Conservation (phyloP, 2,329 filamentous ascomycete species). For the Harringtonia aguacate region DNA sequence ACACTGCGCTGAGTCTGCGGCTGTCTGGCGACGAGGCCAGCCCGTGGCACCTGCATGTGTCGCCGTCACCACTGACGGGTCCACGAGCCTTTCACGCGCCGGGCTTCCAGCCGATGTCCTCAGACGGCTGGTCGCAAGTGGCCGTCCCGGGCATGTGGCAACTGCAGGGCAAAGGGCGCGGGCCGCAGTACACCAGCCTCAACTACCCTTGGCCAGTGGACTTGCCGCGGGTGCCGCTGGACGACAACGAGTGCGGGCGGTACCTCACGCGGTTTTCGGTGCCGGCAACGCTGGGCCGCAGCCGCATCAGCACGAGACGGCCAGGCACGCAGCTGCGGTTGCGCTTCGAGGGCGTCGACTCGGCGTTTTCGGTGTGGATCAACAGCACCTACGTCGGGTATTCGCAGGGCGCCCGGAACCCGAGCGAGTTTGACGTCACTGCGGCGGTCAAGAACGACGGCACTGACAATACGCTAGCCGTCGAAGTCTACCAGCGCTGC, state of each 20-base stretch:
- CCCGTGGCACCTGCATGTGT: conserved; percentile 40
- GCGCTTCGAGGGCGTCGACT: conserved; percentile 63
- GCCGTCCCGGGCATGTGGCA: conserved; percentile 63
- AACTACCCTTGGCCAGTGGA: conserved; percentile 57
- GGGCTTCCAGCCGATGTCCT: conserved; percentile 20
- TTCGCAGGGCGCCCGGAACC: conserved; percentile 61
- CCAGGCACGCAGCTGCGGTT: conserved; percentile 41
- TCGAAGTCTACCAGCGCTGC: conserved; percentile 61
- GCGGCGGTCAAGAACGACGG: not conserved
- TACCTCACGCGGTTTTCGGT: conserved; percentile 29
- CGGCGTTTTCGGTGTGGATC: conserved; percentile 58
- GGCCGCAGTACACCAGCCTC: conserved; percentile 61
- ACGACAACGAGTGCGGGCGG: conserved; percentile 54
- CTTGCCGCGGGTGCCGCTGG: conserved; percentile 49
- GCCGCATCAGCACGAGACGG: too few species aligned
- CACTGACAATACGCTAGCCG: conserved; percentile 43
- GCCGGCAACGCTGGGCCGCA: not conserved
- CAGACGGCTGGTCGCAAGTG: conserved; percentile 32
- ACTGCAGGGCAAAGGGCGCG: conserved; percentile 48
- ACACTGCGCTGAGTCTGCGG: conserved; percentile 8
- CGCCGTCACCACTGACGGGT: conserved; percentile 32
- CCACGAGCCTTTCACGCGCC: conserved; percentile 28
- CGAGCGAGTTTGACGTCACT: conserved; percentile 62
- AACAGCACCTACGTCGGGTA: conserved; percentile 60
- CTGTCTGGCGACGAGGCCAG: conserved; percentile 3